phyloP scores from a whole-genome alignment of 2,329 filamentous ascomycete genomes.

The Fusarium coffeatum region DNA sequence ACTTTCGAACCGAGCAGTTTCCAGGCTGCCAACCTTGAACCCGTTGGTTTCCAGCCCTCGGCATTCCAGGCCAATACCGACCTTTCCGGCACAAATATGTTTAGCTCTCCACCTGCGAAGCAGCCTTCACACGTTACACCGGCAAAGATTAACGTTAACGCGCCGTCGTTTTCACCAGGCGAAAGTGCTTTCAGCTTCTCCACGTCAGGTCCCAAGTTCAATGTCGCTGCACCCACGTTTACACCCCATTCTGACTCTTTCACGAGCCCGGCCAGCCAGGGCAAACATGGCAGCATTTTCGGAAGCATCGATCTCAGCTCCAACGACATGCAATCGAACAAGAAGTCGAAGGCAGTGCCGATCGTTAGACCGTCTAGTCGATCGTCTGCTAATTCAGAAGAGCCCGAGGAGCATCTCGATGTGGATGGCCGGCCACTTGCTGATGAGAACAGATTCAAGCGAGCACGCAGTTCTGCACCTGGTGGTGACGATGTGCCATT shows the following conservation, averaged over 20 bases:
- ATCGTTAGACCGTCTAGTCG: conserved; percentile 75
- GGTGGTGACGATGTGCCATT: conserved; percentile 79
- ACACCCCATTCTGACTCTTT: conserved; percentile 69
- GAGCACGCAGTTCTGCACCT: conserved; percentile 72
- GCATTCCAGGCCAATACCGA: conserved; percentile 56
- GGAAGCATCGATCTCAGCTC: conserved; percentile 73
- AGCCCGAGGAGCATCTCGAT: conserved; percentile 44
- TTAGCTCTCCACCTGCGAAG: conserved; percentile 36
- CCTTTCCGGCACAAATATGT: conserved; percentile 25
- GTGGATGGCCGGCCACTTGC: conserved; percentile 67
- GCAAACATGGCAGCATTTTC: conserved; percentile 70
- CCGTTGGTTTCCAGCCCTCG: conserved; percentile 56
- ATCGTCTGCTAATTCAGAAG: conserved; percentile 53
- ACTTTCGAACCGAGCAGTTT: conserved; percentile 28
- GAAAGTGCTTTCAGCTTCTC: conserved; percentile 76
- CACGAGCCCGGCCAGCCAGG: conserved; percentile 56
- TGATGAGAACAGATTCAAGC: conserved; percentile 79
- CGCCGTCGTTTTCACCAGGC: conserved; percentile 77
- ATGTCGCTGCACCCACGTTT: conserved; percentile 81
- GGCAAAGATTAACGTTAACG: conserved; percentile 73
- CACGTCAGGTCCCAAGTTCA: conserved; percentile 73
- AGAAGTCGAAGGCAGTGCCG: conserved; percentile 84
- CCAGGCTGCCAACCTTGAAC: conserved; percentile 22
- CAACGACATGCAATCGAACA: conserved; percentile 72
- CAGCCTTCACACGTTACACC: conserved; percentile 40